Percentiles rank a stretch among this genome's conserved stretches.
These are phyloP conservation scores for Cystobasidium sp. DNA, from an alignment of 1,284 basidiomycete species.

Conservation along the genomic window DNA sequence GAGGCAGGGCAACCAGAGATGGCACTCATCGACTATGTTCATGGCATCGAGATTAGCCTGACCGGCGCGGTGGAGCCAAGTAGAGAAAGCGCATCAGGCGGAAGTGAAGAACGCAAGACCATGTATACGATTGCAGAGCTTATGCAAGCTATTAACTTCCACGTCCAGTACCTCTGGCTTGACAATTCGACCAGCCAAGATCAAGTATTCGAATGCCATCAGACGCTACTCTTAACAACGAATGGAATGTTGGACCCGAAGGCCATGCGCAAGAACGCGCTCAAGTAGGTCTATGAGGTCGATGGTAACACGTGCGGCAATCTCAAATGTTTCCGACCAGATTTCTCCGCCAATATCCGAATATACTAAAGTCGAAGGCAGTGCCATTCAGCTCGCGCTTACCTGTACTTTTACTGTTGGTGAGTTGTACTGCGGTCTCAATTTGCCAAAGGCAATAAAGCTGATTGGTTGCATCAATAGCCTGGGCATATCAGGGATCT, in stretches of 20 bases:
- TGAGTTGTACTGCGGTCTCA: not conserved
- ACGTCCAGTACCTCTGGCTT: slow-evolving; percentile 12
- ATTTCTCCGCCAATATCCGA: not conserved
- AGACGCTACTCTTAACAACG: not conserved
- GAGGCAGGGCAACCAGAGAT: not conserved
- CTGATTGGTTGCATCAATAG: no score
- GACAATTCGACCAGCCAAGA: not conserved
- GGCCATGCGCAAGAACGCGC: not conserved
- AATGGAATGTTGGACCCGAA: not conserved
- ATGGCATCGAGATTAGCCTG: not conserved
- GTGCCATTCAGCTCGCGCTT: not conserved
- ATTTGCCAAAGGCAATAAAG: not conserved
- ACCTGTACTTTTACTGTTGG: not conserved
- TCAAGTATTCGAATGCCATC: not conserved
- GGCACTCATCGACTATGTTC: not conserved
- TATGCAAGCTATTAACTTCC: not conserved
- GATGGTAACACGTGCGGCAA: not conserved
- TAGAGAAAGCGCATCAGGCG: not conserved
- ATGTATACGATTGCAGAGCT: not conserved
- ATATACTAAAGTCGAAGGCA: not conserved
- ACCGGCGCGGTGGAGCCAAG: not conserved
- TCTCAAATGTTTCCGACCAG: not conserved
- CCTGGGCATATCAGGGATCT: no score
- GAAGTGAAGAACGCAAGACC: not conserved
- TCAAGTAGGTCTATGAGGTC: not conserved